Conservation (phyloP, 208 protist species). For the Trichomonas gallinae region DNA sequence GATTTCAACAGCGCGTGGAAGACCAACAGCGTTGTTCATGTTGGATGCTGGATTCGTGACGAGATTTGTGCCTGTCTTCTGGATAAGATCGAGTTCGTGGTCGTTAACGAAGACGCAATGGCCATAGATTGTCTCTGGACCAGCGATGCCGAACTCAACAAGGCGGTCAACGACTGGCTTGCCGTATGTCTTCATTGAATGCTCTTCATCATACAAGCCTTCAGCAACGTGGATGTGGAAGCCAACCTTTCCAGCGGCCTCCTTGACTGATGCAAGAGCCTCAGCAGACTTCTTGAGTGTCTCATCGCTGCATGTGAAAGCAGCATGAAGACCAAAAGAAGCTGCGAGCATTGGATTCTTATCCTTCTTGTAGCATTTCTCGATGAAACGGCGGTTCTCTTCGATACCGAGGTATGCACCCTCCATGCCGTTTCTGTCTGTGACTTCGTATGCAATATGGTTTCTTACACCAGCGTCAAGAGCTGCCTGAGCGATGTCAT, state of each 20-base stretch:
- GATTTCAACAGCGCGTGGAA: not conserved
- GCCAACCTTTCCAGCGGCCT: not conserved
- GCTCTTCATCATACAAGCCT: not conserved
- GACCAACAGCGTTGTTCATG: not conserved
- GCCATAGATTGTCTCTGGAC: not conserved
- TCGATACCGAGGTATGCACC: not conserved
- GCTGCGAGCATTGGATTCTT: not conserved
- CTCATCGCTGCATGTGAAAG: not conserved
- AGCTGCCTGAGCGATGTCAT: constrained; percentile 2
- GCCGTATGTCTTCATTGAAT: not conserved
- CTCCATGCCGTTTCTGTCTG: not conserved
- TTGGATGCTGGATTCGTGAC: constrained; percentile 9
- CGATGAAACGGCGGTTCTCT: not conserved
- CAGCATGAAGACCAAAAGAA: not conserved
- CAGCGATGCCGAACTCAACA: not conserved
- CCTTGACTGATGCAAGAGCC: not conserved
- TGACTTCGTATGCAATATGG: constrained; percentile 20
- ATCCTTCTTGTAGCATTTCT: not conserved
- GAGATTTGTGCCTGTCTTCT: not conserved
- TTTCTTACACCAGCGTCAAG: not conserved
- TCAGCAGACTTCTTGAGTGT: not conserved
- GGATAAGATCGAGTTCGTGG: not conserved
- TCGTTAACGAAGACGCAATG: not conserved
- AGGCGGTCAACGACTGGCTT: not conserved
- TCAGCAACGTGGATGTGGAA: constrained; percentile 17